Conservation (phyloP, 176 grass and related monocot genomes). For the Aegilops tauschii region DNA sequence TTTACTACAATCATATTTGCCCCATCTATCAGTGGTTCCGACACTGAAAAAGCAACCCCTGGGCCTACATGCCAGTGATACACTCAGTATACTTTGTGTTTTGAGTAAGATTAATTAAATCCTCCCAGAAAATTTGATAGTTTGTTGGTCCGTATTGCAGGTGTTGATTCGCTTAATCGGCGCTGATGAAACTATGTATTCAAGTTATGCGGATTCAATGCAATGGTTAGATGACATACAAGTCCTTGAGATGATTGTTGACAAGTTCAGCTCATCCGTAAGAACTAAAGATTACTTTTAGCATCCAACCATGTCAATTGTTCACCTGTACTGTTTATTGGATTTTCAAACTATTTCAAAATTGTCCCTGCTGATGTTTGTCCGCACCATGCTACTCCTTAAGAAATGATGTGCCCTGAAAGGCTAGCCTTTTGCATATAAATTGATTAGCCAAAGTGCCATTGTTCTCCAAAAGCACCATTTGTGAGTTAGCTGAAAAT, state of each 20-base stretch:
- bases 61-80: neutral
- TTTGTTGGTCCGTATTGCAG: constrained; percentile 46
- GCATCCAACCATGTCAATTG: neutral
- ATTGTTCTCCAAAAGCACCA: neutral
- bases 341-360: constrained; percentile 10
- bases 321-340: constrained; percentile 19
- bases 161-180: constrained; percentile 85
- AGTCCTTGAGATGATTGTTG: constrained; percentile 97
- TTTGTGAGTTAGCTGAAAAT: neutral
- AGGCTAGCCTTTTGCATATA: neutral
- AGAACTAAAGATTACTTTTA: constrained; percentile 45
- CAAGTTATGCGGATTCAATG: constrained; percentile 71
- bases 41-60: neutral
- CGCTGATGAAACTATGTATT: constrained; percentile 88
- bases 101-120: neutral
- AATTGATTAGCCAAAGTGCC: constrained; percentile 3
- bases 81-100: neutral
- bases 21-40: neutral
- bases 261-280: constrained; percentile 96
- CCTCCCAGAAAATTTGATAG: neutral
- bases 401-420: constrained; percentile 3
- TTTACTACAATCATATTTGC: neutral
- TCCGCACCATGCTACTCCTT: neutral
- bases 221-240: constrained; percentile 90
- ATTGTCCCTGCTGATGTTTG: neutral